These are phyloP conservation scores for Oxytropis ochrocephala DNA, from an alignment of 306 rosid genomes.

Conservation along the genomic window DNA sequence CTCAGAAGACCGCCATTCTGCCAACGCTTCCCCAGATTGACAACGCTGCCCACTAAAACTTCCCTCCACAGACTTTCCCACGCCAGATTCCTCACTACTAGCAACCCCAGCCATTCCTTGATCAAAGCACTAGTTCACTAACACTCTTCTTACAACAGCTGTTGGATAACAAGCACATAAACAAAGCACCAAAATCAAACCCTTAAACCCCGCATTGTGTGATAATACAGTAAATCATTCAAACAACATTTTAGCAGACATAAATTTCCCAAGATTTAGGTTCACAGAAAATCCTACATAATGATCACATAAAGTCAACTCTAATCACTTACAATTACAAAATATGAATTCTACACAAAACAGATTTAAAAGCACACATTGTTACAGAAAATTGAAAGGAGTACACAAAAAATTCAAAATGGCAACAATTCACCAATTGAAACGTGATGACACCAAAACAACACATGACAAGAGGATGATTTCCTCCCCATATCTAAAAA, in stretches of 20 bases:
- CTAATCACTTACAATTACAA: not conserved
- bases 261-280: not conserved
- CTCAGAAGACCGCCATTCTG: slow-evolving; percentile 96
- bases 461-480: not conserved
- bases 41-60: slow-evolving; percentile 67
- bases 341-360: not conserved
- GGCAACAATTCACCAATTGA: not conserved
- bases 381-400: not conserved
- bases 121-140: slow-evolving; percentile 37
- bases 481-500: not conserved
- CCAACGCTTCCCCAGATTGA: slow-evolving; percentile 90
- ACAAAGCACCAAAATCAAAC: slow-evolving; percentile 1
- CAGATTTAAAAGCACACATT: not conserved
- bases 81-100: slow-evolving; percentile 75
- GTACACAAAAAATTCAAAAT: not conserved
- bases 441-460: not conserved
- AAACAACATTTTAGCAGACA: not conserved
- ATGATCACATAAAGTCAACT: not conserved
- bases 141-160: slow-evolving; percentile 38
- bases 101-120: slow-evolving; percentile 69
- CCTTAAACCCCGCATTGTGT: slow-evolving; percentile 16
- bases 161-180: slow-evolving; percentile 26
- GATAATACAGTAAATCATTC: not conserved
- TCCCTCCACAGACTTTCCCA: slow-evolving; percentile 73
- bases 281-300: not conserved